Evolutionary conservation across 805 yeast species (phyloP).

Genomic region (Candida parachauliodes): DNA sequence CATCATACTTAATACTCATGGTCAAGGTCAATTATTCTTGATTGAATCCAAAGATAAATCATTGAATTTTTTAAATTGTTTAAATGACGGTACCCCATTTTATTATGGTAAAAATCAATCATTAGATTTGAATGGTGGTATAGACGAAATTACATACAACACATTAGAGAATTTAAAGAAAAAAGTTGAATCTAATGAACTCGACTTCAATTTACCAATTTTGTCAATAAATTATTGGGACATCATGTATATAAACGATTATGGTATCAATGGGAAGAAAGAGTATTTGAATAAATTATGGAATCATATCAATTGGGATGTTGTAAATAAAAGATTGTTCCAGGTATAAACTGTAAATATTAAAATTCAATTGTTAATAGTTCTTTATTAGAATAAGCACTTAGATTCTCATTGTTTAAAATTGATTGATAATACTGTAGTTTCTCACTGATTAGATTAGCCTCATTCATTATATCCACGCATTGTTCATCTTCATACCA

Average conservation of each 20-base stretch:
- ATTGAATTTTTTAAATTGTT: conserved; percentile 50
- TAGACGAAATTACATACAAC: conserved; percentile 52
- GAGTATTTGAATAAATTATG: conserved; percentile 72
- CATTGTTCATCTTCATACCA: conserved; percentile 34
- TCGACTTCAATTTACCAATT: conserved; percentile 69
- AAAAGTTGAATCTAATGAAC: conserved; percentile 36
- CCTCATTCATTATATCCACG: conserved; percentile 22
- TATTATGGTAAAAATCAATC: conserved; percentile 65
- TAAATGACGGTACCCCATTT: conserved; percentile 79
- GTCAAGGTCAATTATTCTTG: conserved; percentile 74
- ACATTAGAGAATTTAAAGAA: conserved; percentile 41
- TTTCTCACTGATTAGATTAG: conserved; percentile 21
- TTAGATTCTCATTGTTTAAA: conserved; percentile 14
- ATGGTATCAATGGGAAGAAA: conserved; percentile 72
- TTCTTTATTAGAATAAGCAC: conserved; percentile 16
- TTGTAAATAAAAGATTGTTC: conserved; percentile 51
- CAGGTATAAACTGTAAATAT: conserved; percentile 27
- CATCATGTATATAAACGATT: conserved; percentile 79
- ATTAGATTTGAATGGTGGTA: conserved; percentile 72
- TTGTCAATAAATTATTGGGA: conserved; percentile 86
- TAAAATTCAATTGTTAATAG: conserved; percentile 20
- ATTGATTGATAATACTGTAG: conserved; percentile 17
- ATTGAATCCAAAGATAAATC: conserved; percentile 64
- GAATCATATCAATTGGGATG: conserved; percentile 81
- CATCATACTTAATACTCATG: conserved; percentile 51